Conservation (phyloP, 345 rosid species). For the Acer negundo region DNA sequence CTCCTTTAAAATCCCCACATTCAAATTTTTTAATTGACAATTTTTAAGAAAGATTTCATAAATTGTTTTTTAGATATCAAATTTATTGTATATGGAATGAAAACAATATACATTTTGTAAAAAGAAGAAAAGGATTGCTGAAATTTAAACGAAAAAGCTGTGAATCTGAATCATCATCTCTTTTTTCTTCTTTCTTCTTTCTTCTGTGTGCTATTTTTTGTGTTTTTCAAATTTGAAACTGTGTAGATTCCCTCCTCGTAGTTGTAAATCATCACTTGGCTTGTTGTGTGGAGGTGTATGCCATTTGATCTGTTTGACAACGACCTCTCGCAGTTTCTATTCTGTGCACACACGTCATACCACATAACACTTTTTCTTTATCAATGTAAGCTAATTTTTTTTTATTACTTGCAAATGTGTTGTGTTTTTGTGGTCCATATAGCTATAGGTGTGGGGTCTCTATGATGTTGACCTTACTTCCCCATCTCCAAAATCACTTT, state of each 20-base stretch:
- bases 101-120: too few relatives aligned
- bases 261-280: not conserved
- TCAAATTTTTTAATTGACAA: too few relatives aligned
- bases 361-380: not conserved
- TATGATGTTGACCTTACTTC: not conserved
- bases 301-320: not conserved
- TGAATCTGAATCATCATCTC: too few relatives aligned
- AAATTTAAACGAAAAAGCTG: too few relatives aligned
- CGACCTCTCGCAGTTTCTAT: conserved; percentile 5
- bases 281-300: conserved; percentile 11
- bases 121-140: not conserved
- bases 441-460: not conserved
- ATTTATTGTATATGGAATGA: too few relatives aligned
- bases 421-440: not conserved
- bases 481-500: not conserved
- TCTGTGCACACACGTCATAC: not conserved
- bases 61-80: too few relatives aligned
- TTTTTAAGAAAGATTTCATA: too few relatives aligned
- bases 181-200: too few relatives aligned
- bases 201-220: too few relatives aligned
- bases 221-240: conserved; percentile 10
- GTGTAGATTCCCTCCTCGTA: not conserved
- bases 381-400: too few relatives aligned
- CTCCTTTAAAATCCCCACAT: not conserved
- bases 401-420: not conserved